These are phyloP conservation scores for Sphaerulina populicola DNA, from an alignment of 2,329 filamentous ascomycete genomes.

Conservation along the genomic window DNA sequence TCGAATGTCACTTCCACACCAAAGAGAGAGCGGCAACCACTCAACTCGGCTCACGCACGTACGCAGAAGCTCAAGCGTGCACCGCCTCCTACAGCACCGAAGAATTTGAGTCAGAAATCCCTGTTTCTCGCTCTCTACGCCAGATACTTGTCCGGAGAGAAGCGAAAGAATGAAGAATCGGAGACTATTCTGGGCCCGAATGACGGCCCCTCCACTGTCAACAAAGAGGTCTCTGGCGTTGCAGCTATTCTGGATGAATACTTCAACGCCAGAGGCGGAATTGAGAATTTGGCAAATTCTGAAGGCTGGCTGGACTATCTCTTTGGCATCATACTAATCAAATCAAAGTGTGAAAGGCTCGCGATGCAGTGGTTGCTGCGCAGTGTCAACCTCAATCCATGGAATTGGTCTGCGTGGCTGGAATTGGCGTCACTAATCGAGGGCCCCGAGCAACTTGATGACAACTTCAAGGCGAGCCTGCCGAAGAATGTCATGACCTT, in stretches of 20 bases:
- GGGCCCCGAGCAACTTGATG: slow-evolving; percentile 68
- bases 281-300: slow-evolving; percentile 28
- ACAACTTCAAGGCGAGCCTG: slow-evolving; percentile 45
- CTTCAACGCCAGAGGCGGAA: slow-evolving; percentile 56
- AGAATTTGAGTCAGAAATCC: slow-evolving; percentile 72
- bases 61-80: slow-evolving; percentile 24
- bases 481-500: slow-evolving; percentile 87
- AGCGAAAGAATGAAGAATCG: slow-evolving; percentile 89
- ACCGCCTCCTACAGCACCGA: slow-evolving; percentile 14
- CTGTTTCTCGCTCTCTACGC: slow-evolving; percentile 88
- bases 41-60: not conserved
- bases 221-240: slow-evolving; percentile 73
- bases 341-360: slow-evolving; percentile 78
- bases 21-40: slow-evolving; percentile 2
- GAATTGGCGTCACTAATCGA: slow-evolving; percentile 77
- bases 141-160: slow-evolving; percentile 87
- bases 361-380: slow-evolving; percentile 80
- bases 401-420: slow-evolving; percentile 96
- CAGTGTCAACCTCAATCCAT: slow-evolving; percentile 81
- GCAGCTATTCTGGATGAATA: slow-evolving; percentile 70
- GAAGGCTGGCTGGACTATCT: slow-evolving; percentile 93
- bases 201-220: slow-evolving; percentile 73
- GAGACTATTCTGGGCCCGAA: slow-evolving; percentile 95
- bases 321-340: slow-evolving; percentile 83
- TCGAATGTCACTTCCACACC: slow-evolving; percentile 43